Base-by-base conservation (phyloP, 2,329 filamentous ascomycete species). In the Xylariaceae sp. region DNA sequence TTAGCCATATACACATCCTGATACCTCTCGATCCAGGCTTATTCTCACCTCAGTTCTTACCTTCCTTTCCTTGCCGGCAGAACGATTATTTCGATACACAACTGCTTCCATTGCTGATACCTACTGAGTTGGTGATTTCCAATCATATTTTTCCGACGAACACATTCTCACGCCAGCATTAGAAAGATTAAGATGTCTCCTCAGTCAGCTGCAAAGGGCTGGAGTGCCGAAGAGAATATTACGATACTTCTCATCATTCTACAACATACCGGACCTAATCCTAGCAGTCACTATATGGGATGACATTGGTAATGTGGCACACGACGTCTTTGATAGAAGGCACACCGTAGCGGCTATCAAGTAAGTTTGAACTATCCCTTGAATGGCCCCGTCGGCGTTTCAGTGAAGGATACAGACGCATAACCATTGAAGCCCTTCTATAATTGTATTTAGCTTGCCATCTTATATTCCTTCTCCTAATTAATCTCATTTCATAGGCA, bases 251-350 rank as follows among this genome's bases (percentile, higher is more conserved):
- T 60, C 2, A 20, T 58, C 2, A 53, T 60, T 20, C 52, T 57
- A 55, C 48, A 58, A 19, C 40, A 48, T 4, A 40, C 23, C 1
- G 56, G 58, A 18, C 23, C 12, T 3, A 12, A 58, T 1, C n/a
- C 41, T 60, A 1, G 12, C 16, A 4, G 50, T 61, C 14, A 51
- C 37, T 3, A 55, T 48, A 5, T 61, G 58, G 58, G 54, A 54
- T 7, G 3, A 18, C 2, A 58, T 61, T 18, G 41, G 20, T 2
- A 46, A 53, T 2, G 55, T 44, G 23, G 49, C 44, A 3, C 18
- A 54, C 12, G 3, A 0, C 2, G 20, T 47, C 2, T 58, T 58
- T 18, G n/a, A 2, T 1, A 14, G 10, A 2, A 58, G 54, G 21
- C 56, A 51, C 20, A 14, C 46, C 3, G 1, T 7, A 2, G 1